phyloP scores from a whole-genome alignment of 371 early-diverging fungal species.

The Mucor irregularis region DNA sequence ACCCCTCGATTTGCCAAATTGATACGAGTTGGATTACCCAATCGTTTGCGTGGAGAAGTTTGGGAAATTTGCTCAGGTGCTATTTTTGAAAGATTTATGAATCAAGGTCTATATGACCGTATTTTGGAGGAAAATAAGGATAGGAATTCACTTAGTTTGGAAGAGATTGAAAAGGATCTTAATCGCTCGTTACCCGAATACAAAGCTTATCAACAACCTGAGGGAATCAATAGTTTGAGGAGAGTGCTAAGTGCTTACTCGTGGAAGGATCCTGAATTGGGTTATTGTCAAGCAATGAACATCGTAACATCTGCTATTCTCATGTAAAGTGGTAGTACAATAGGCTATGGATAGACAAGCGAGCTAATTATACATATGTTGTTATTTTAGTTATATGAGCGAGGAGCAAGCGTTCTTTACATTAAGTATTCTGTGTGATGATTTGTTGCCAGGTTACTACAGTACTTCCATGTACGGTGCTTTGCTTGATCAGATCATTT shows the following conservation, averaged over 20 bases:
- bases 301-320: slow-evolving; percentile 87
- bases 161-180: slow-evolving; percentile 98
- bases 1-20: slow-evolving; percentile 86
- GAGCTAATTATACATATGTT: too few species aligned
- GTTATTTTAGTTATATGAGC: slow-evolving; percentile 69
- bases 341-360: background rate
- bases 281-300: slow-evolving; percentile 99
- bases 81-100: slow-evolving; percentile 83
- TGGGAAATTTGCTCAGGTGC: slow-evolving; percentile 96
- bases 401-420: slow-evolving; percentile 98
- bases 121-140: slow-evolving; percentile 71
- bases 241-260: slow-evolving; percentile 88
- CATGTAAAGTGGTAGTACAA: slow-evolving; percentile 3
- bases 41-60: slow-evolving; percentile 89
- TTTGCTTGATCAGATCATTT: slow-evolving; percentile 90
- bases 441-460: slow-evolving; percentile 94
- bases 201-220: slow-evolving; percentile 85
- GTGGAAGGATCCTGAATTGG: slow-evolving; percentile 87
- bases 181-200: slow-evolving; percentile 93
- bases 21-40: slow-evolving; percentile 91
- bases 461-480: slow-evolving; percentile 97
- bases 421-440: slow-evolving; percentile 85
- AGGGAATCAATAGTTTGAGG: slow-evolving; percentile 90
- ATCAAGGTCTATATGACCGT: slow-evolving; percentile 79
- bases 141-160: slow-evolving; percentile 71